phyloP scores from a whole-genome alignment of 352 stramenopile species.

The Blastocystis hominis region DNA sequence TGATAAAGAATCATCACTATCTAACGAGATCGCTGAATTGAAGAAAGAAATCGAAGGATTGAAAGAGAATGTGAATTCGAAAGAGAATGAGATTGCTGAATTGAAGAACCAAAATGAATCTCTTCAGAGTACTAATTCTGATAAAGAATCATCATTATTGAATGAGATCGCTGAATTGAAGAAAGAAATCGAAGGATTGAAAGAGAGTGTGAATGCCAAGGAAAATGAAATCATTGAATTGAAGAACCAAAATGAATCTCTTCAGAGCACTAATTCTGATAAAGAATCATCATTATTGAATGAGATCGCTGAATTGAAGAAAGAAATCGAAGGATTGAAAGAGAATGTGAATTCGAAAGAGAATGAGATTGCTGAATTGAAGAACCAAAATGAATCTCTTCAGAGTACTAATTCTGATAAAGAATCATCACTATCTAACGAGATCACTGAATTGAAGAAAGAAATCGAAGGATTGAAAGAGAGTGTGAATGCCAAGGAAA shows the following conservation, averaged over 20 bases:
- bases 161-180: too few relatives aligned
- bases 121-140: background rate
- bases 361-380: background rate
- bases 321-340: background rate
- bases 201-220: background rate
- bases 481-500: background rate
- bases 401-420: background rate
- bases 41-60: background rate
- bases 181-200: background rate
- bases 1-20: background rate
- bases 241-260: background rate
- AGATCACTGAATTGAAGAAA: background rate
- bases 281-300: background rate
- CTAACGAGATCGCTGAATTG: background rate
- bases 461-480: background rate
- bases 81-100: background rate
- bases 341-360: background rate
- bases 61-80: background rate
- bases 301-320: background rate
- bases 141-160: background rate
- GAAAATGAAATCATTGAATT: background rate
- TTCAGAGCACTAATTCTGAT: background rate
- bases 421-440: background rate
- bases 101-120: background rate
- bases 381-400: background rate